Evolutionary conservation across 2,329 filamentous ascomycete genomes (phyloP).

Genomic region (Diaporthe capsici): DNA sequence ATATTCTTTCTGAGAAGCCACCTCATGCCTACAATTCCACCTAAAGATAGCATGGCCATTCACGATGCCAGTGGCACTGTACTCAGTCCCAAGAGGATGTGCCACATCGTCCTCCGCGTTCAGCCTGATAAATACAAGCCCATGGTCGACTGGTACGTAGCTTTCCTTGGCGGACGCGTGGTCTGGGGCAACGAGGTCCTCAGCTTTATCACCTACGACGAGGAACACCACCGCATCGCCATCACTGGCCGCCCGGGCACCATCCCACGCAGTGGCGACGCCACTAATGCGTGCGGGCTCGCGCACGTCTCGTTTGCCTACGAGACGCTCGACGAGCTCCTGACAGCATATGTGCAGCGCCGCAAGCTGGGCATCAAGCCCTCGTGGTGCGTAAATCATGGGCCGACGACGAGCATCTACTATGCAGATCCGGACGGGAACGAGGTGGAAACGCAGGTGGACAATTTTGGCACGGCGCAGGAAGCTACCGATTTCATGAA

Average conservation of each 20-base stretch:
- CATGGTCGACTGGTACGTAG: constrained; percentile 55
- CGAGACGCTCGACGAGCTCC: constrained; percentile 52
- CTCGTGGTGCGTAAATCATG: constrained; percentile 62
- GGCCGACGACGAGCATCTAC: constrained; percentile 62
- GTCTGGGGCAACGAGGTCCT: constrained; percentile 47
- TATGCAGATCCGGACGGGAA: constrained; percentile 65
- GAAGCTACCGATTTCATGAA: constrained; percentile 58
- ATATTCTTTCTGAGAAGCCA: background rate
- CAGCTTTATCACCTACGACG: constrained; percentile 60
- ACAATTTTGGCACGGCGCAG: constrained; percentile 55
- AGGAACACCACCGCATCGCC: constrained; percentile 63
- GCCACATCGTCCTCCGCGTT: constrained; percentile 35
- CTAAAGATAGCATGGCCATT: background rate
- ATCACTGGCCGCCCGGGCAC: constrained; percentile 51
- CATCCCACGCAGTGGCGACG: constrained; percentile 41
- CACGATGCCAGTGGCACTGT: background rate
- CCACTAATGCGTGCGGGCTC: constrained; percentile 50
- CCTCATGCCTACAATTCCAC: background rate
- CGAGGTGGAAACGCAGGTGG: constrained; percentile 61
- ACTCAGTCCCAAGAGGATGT: background rate
- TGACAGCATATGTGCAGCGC: constrained; percentile 54
- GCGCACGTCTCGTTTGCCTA: constrained; percentile 61
- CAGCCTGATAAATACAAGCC: constrained; percentile 44
- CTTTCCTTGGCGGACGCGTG: constrained; percentile 53
- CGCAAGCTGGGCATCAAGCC: constrained; percentile 55